Conservation (phyloP, 2,329 filamentous ascomycete genomes). For the Fusarium illudens region DNA sequence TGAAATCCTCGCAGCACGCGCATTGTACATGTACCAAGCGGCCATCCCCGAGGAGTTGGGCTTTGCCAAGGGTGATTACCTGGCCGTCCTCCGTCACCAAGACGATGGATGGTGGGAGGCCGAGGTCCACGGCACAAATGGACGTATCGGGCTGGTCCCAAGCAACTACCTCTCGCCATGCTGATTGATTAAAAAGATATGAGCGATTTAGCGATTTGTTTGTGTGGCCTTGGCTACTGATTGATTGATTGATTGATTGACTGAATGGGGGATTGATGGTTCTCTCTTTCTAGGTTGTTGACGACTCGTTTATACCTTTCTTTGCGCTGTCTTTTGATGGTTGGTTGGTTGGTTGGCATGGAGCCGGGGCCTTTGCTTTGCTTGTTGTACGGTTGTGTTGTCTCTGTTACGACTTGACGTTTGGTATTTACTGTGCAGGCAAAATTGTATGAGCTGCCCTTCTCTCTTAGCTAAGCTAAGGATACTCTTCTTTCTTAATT, state of each 20-base stretch:
- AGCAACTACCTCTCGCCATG: slow-evolving; percentile 72
- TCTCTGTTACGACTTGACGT: slow-evolving; percentile 28
- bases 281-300: slow-evolving; percentile 12
- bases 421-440: slow-evolving; percentile 17
- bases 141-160: slow-evolving; percentile 68
- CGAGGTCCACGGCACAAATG: slow-evolving; percentile 78
- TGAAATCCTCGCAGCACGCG: slow-evolving; percentile 70
- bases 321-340: slow-evolving; percentile 18
- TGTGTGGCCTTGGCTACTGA: slow-evolving; percentile 3
- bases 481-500: slow-evolving; percentile 4
- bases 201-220: slow-evolving; percentile 14
- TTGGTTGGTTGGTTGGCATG: slow-evolving; percentile 19
- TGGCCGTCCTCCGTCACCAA: slow-evolving; percentile 88
- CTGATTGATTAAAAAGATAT: slow-evolving; percentile 41
- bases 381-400: slow-evolving; percentile 9
- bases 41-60: slow-evolving; percentile 95
- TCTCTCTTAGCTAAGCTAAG: slow-evolving; percentile 18
- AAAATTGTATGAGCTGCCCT: slow-evolving; percentile 32
- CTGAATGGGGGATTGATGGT: slow-evolving; percentile 5
- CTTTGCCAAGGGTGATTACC: slow-evolving; percentile 90
- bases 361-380: slow-evolving; percentile 17
- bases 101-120: slow-evolving; percentile 99
- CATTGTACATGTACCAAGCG: slow-evolving; percentile 92
- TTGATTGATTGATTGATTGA: slow-evolving; percentile 10
- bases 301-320: slow-evolving; percentile 32